phyloP scores from a whole-genome alignment of 139 green algal species.

The Chlamydomonas eustigma region DNA sequence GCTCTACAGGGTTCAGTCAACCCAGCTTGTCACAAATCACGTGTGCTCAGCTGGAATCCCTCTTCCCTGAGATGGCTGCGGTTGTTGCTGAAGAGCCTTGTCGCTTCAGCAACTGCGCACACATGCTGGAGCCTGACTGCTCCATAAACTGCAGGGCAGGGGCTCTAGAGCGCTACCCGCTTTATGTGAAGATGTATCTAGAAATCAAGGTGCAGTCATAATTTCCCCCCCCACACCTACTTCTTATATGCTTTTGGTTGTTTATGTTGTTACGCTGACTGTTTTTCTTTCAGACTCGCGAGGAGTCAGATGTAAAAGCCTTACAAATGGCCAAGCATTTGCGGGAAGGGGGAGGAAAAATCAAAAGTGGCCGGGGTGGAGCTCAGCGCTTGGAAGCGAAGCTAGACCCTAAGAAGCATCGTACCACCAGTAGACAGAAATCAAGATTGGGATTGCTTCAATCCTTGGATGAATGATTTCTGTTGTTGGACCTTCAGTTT shows the following conservation, averaged over 20 bases:
- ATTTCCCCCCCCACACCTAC: background rate
- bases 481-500: too few species aligned
- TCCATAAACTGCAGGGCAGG: background rate
- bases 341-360: slow-evolving; percentile 56
- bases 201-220: slow-evolving; percentile 54
- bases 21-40: slow-evolving; percentile 6
- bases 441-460: slow-evolving; percentile 22
- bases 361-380: slow-evolving; percentile 62
- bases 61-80: slow-evolving; percentile 60
- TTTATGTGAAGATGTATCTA: slow-evolving; percentile 69
- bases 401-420: slow-evolving; percentile 70
- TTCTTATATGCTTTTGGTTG: too few species aligned
- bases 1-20: slow-evolving; percentile 4
- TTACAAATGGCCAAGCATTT: slow-evolving; percentile 55
- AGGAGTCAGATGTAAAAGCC: slow-evolving; percentile 36
- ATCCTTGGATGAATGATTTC: slow-evolving; percentile 2
- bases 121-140: slow-evolving; percentile 46
- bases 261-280: background rate
- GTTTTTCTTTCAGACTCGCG: slow-evolving; percentile 44
- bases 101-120: slow-evolving; percentile 83
- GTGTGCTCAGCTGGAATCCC: slow-evolving; percentile 28
- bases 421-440: slow-evolving; percentile 42
- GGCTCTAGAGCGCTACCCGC: slow-evolving; percentile 57
- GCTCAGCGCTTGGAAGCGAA: slow-evolving; percentile 59
- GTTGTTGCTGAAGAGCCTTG: slow-evolving; percentile 37